These are phyloP conservation scores for Aspergillus versicolor DNA, from an alignment of 2,329 filamentous ascomycete species.

Conservation along the genomic window DNA sequence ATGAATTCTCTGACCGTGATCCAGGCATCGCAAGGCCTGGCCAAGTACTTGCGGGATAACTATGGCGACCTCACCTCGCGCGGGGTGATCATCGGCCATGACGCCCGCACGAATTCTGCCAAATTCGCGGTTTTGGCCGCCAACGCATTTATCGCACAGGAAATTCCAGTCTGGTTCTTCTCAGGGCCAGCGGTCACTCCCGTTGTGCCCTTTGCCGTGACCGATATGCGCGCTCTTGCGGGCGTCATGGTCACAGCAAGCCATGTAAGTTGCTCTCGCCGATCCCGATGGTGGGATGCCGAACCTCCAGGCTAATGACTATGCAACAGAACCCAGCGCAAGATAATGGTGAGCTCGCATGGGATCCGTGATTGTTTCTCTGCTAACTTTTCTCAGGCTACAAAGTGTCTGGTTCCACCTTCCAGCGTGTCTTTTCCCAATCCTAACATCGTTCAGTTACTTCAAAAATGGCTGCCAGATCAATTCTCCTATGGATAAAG, in stretches of 20 bases:
- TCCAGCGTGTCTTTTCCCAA: background rate
- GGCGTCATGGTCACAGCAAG: slow-evolving; percentile 68
- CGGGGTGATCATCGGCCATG: slow-evolving; percentile 61
- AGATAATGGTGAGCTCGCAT: slow-evolving; percentile 52
- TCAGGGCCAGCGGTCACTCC: slow-evolving; percentile 59
- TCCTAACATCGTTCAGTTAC: slow-evolving; percentile 45
- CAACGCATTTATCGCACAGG: slow-evolving; percentile 58
- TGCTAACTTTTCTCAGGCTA: slow-evolving; percentile 45
- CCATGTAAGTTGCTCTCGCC: slow-evolving; percentile 42
- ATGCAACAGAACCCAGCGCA: slow-evolving; percentile 56
- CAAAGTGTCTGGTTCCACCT: slow-evolving; percentile 51
- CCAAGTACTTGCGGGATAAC: slow-evolving; percentile 55
- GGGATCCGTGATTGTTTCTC: background rate
- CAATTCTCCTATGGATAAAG: slow-evolving; percentile 60
- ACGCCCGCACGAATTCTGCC: slow-evolving; percentile 62
- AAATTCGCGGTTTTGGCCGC: slow-evolving; percentile 62
- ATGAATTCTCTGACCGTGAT: slow-evolving; percentile 62
- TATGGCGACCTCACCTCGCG: slow-evolving; percentile 42
- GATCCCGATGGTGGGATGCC: background rate
- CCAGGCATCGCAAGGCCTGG: slow-evolving; percentile 65
- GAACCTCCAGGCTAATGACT: slow-evolving; percentile 8
- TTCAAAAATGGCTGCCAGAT: slow-evolving; percentile 66
- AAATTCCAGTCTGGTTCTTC: slow-evolving; percentile 61
- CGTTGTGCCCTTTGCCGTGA: slow-evolving; percentile 61
- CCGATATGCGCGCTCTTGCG: slow-evolving; percentile 53